Evolutionary conservation across 106 monocot species (phyloP).

Genomic region (Agapanthus africanus): DNA sequence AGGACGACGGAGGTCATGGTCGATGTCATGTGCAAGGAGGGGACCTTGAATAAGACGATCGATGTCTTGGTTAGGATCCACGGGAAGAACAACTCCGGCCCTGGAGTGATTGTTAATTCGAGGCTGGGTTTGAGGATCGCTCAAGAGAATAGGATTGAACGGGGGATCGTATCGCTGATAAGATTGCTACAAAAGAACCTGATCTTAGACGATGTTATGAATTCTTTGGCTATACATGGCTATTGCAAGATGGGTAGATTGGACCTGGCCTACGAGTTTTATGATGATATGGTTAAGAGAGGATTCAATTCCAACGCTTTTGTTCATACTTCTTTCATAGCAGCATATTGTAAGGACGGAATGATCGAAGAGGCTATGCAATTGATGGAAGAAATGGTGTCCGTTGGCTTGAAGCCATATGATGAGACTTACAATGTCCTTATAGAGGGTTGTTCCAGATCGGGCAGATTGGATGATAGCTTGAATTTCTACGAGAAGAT

Average conservation of each 20-base stretch:
- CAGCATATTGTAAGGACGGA: slow-evolving; percentile 25
- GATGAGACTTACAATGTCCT: slow-evolving; percentile 63
- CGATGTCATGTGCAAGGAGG: slow-evolving; percentile 59
- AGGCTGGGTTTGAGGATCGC: slow-evolving; percentile 42
- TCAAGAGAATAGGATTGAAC: slow-evolving; percentile 42
- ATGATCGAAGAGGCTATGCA: slow-evolving; percentile 35
- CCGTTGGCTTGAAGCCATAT: slow-evolving; percentile 46
- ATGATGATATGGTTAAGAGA: slow-evolving; percentile 57
- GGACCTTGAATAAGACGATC: slow-evolving; percentile 27
- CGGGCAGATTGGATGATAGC: slow-evolving; percentile 37
- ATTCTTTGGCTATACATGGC: slow-evolving; percentile 45
- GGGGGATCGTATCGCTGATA: slow-evolving; percentile 50
- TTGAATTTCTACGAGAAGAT: slow-evolving; percentile 42
- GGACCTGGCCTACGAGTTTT: slow-evolving; percentile 21
- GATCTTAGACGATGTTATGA: slow-evolving; percentile 38
- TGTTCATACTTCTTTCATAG: slow-evolving; percentile 55
- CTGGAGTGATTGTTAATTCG: slow-evolving; percentile 32
- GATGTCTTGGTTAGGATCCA: slow-evolving; percentile 36
- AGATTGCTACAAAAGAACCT: slow-evolving; percentile 74
- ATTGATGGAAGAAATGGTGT: slow-evolving; percentile 54
- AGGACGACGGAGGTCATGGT: slow-evolving; percentile 47
- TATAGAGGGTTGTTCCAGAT: slow-evolving; percentile 38
- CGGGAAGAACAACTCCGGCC: slow-evolving; percentile 41
- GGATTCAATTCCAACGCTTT: slow-evolving; percentile 47
- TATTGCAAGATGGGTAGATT: slow-evolving; percentile 48